These are phyloP conservation scores for Colletotrichum agaves DNA, from an alignment of 2,329 filamentous ascomycete genomes.

Conservation along the genomic window DNA sequence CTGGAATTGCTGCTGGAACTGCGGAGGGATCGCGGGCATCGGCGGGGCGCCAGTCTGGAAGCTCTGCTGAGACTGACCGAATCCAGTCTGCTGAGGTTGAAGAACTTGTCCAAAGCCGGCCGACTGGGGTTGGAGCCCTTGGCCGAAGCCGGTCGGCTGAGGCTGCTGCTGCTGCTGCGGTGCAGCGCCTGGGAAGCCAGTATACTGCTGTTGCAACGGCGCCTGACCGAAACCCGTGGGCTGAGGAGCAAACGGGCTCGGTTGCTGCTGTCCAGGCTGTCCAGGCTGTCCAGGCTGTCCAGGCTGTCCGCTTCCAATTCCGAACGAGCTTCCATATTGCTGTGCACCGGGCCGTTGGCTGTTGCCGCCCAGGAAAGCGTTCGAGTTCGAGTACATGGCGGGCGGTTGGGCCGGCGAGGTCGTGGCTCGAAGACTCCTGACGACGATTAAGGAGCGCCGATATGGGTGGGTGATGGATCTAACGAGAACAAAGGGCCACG, in stretches of 20 bases:
- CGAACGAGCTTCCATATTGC: conserved; percentile 66
- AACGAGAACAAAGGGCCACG: conserved; percentile 7
- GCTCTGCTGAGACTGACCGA: conserved; percentile 68
- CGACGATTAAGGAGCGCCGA: conserved; percentile 17
- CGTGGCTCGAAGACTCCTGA: conserved; percentile 30
- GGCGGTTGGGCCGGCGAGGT: conserved; percentile 30
- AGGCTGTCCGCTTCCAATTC: conserved; percentile 54
- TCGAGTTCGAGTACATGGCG: conserved; percentile 90
- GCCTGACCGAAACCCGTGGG: conserved; percentile 69
- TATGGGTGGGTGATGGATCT: conserved; percentile 6
- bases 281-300: too few species aligned
- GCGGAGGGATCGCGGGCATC: conserved; percentile 68
- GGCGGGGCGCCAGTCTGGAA: conserved; percentile 70
- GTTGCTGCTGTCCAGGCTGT: conserved; percentile 61
- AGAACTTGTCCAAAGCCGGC: conserved; percentile 57
- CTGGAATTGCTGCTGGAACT: conserved; percentile 69
- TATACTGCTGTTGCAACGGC: conserved; percentile 67
- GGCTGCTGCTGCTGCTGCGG: conserved; percentile 68
- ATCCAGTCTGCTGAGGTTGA: conserved; percentile 77
- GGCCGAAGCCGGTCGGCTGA: conserved; percentile 71
- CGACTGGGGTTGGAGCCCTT: conserved; percentile 58
- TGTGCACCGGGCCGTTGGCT: conserved; percentile 77
- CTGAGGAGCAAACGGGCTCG: conserved; percentile 66
- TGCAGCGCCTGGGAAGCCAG: conserved; percentile 67
- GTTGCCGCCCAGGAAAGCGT: conserved; percentile 85